Conservation (phyloP, 768 basidiomycete species). For the Leccinellum rugosiceps region DNA sequence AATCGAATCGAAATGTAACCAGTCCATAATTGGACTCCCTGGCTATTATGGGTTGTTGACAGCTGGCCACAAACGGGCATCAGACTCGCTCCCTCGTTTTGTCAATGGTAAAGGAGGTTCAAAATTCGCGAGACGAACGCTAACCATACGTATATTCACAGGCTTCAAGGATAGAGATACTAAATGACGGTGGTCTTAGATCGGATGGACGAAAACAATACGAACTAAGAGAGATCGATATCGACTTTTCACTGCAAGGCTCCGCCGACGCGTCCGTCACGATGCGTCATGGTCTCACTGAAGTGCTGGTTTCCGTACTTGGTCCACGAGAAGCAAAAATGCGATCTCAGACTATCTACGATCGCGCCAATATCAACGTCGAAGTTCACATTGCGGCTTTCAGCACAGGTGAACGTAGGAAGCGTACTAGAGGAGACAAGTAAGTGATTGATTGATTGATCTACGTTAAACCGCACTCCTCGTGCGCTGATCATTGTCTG, state of each 20-base stretch:
- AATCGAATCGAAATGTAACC: too few relatives aligned
- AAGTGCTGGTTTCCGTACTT: conserved; percentile 83
- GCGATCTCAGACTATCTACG: conserved; percentile 77
- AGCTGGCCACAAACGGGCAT: too few relatives aligned
- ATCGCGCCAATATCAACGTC: conserved; percentile 86
- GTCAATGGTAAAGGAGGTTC: conserved; percentile 6
- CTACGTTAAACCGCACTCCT: neutral
- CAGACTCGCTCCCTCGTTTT: too few relatives aligned
- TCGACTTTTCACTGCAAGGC: conserved; percentile 73
- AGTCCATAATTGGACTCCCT: too few relatives aligned
- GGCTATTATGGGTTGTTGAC: too few relatives aligned
- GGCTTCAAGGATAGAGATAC: conserved; percentile 63
- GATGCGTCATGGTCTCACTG: conserved; percentile 86
- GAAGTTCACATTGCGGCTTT: conserved; percentile 87
- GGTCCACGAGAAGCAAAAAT: conserved; percentile 89
- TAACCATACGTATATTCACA: conserved; percentile 15
- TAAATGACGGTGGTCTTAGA: conserved; percentile 84
- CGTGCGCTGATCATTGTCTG: conserved; percentile 3
- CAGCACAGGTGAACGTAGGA: conserved; percentile 77
- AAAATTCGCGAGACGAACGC: neutral
- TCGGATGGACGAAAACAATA: conserved; percentile 92
- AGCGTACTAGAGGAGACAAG: conserved; percentile 83
- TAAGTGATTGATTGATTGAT: conserved; percentile 39
- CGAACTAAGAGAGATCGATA: conserved; percentile 79
- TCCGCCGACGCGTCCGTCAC: conserved; percentile 83